A percentile compares a stretch with the other conserved stretches of the same genome.
Conservation (phyloP, 2,329 filamentous ascomycete genomes). For the Penicillium sumatraense region DNA sequence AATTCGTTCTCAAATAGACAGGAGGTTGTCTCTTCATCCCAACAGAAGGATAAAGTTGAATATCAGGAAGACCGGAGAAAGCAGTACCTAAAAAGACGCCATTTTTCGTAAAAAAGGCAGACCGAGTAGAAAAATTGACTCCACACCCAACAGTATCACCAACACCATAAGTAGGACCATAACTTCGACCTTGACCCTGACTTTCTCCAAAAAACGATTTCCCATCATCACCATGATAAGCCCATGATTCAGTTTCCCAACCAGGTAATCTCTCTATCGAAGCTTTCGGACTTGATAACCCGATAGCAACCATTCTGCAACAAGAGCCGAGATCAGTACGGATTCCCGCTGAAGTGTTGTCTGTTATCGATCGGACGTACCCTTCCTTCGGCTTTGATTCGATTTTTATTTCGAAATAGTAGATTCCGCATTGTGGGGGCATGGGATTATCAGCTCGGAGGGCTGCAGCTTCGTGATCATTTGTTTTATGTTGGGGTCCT, state of each 20-base stretch:
- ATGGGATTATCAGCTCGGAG: slow-evolving; percentile 85
- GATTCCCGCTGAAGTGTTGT: background rate
- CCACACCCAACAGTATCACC: slow-evolving; percentile 68
- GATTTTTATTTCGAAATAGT: slow-evolving; percentile 83
- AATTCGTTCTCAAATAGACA: slow-evolving; percentile 64
- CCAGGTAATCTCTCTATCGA: slow-evolving; percentile 65
- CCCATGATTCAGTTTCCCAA: slow-evolving; percentile 69
- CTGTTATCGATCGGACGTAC: slow-evolving; percentile 46
- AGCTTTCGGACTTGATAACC: slow-evolving; percentile 64
- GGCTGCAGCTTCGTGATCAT: slow-evolving; percentile 75
- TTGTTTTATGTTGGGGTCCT: slow-evolving; percentile 60
- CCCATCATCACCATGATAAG: slow-evolving; percentile 70
- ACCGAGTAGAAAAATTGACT: slow-evolving; percentile 65
- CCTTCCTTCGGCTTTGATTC: slow-evolving; percentile 70
- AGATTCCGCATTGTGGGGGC: slow-evolving; percentile 87
- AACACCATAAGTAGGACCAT: slow-evolving; percentile 64
- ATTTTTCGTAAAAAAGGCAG: slow-evolving; percentile 70
- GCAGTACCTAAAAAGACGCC: slow-evolving; percentile 61
- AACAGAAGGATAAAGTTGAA: slow-evolving; percentile 59
- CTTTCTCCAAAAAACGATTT: slow-evolving; percentile 64
- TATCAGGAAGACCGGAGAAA: slow-evolving; percentile 50
- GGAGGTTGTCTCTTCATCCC: slow-evolving; percentile 68
- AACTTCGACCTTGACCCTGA: slow-evolving; percentile 58
- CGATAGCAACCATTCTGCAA: slow-evolving; percentile 56
- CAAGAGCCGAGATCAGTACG: background rate